Evolutionary conservation across 2,329 filamentous ascomycete species (phyloP), one percentile per base, ranked within the genome.

Genomic region (Moelleriella libera): DNA sequence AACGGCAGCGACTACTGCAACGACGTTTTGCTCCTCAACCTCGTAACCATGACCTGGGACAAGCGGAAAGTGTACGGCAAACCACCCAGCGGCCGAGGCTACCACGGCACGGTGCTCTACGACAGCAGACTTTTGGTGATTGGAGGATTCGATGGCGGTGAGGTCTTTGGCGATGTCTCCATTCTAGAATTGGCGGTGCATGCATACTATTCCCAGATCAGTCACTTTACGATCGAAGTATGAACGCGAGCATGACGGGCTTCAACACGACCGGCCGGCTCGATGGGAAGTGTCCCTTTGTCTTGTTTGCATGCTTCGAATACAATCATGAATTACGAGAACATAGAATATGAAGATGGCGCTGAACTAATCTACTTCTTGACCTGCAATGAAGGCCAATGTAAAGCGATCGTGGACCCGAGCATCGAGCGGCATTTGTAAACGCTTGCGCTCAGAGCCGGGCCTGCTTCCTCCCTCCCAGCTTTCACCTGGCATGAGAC

Each of bases 11-110:
- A 83, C 59, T 85, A 85, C 64, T 78, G 73, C 48, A 82, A 82
- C 63, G 80, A 85, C 54, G 76, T 85, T 44, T 66, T 85, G 48
- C 66, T 84, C 45, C 69, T 85, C 32, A 85, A 85, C 58, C 69
- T 85, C 5, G 80, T 84, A 34, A 84, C 79, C 41, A 84, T 85
- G 81, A 74, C 78, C n/a, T 85, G 81, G 81, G 81, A 85, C 58
- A 74, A 72, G 58, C 70, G 81, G 51, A 75, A 69, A 52, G 76
- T 82, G 7, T 84, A 84, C 57, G 80, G 80, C 28, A 63, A 75
- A 52, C 71, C 76, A 9, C 80, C 80, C 1, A 76, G 70, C 55
- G 78, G 78, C 8, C 67, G 81, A 49, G 81, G 81, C 0, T 85
- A 85, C 58, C 81, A 85, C 59, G 77, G 78, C 45, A 71, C 80